Evolutionary conservation across 139 green algal genomes (phyloP).

Genomic region (Micractinium conductrix): DNA sequence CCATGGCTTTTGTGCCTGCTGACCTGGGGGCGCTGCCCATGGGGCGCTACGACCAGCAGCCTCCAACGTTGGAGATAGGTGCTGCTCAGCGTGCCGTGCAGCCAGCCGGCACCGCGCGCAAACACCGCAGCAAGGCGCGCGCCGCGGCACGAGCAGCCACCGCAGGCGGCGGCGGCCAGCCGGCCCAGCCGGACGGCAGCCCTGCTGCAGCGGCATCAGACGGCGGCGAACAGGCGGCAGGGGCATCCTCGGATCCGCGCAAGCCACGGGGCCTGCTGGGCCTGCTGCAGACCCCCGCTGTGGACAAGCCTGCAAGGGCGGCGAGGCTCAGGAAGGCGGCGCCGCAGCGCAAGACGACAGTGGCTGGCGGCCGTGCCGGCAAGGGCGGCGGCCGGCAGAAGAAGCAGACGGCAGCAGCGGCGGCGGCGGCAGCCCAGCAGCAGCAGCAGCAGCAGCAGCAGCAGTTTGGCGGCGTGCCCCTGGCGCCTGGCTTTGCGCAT

Average conservation of each 20-base stretch:
- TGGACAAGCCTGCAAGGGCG: neutral
- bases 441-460: constrained; percentile 1
- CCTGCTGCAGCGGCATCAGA: neutral
- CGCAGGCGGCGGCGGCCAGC: no score
- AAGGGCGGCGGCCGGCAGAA: neutral
- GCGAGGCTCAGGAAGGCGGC: neutral
- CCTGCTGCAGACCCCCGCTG: constrained; percentile 12
- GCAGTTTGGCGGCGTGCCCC: neutral
- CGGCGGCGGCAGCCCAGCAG: neutral
- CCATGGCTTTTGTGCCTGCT: neutral
- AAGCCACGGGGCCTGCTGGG: constrained; percentile 7
- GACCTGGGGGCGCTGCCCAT: neutral
- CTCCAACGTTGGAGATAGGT: no score
- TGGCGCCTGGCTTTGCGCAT: neutral
- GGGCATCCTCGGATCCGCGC: neutral
- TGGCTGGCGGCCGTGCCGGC: neutral
- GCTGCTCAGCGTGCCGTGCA: neutral
- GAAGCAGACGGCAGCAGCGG: neutral
- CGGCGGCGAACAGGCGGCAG: neutral
- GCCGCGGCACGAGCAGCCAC: no score
- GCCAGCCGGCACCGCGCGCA: no score
- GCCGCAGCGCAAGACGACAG: neutral
- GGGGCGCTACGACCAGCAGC: no score
- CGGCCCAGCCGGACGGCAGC: no score
- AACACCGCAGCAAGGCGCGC: neutral